Evolutionary conservation across 805 yeast species (phyloP).

Genomic region (Starmerella roubikii): DNA sequence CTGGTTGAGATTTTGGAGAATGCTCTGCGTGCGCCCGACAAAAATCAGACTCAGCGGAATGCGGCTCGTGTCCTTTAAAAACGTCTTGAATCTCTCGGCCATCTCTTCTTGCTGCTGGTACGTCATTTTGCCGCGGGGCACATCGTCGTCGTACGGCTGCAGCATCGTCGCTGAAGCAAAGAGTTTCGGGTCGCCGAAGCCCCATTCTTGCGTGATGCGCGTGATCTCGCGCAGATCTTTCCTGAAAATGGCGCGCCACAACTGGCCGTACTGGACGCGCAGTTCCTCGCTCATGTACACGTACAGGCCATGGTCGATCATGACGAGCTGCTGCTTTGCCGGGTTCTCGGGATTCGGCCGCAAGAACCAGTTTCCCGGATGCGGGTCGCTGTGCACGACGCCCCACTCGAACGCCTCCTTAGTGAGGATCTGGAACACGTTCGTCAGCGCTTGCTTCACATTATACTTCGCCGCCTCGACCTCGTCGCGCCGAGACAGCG

Average conservation of each 20-base stretch:
- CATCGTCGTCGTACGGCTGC: conserved; percentile 30
- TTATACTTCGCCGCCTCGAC: conserved; percentile 31
- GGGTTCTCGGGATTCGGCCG: conserved; percentile 24
- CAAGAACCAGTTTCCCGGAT: conserved; percentile 63
- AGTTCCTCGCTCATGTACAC: conserved; percentile 40
- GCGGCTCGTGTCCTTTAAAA: conserved; percentile 47
- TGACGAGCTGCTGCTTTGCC: conserved; percentile 36
- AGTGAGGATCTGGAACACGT: conserved; percentile 39
- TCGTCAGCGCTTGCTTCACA: conserved; percentile 33
- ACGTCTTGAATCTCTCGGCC: conserved; percentile 38
- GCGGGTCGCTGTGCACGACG: conserved; percentile 62
- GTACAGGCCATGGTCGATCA: conserved; percentile 66
- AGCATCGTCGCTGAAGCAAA: conserved; percentile 44
- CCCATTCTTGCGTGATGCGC: conserved; percentile 47
- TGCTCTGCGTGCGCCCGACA: conserved; percentile 57
- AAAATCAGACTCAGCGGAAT: conserved; percentile 57
- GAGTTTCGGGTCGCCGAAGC: conserved; percentile 50
- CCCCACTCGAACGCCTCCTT: conserved; percentile 56
- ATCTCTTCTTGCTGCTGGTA: conserved; percentile 33
- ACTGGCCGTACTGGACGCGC: conserved; percentile 40
- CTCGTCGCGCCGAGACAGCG: conserved; percentile 36
- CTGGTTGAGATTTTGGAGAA: conserved; percentile 57
- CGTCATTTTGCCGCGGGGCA: conserved; percentile 23
- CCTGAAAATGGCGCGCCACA: conserved; percentile 52
- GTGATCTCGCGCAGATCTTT: conserved; percentile 37